phyloP scores from a whole-genome alignment of 805 yeast species.

The Pichia occidentalis region DNA sequence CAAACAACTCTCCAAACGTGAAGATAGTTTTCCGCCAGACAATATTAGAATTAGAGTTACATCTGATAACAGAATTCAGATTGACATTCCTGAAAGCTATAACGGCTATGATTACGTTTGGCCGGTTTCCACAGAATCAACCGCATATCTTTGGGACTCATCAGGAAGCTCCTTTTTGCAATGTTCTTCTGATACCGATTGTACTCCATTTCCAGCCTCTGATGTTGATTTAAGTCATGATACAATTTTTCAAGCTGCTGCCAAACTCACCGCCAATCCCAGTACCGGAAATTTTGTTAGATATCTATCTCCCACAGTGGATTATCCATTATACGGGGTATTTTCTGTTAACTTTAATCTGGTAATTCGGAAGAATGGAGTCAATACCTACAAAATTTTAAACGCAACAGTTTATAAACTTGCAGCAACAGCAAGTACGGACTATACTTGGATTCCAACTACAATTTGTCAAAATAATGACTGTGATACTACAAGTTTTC shows the following conservation, averaged over 20 bases:
- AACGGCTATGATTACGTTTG: slow-evolving; percentile 5
- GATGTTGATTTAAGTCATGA: slow-evolving; percentile 1
- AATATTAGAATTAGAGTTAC: slow-evolving; percentile 3
- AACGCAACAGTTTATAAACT: slow-evolving; percentile 8
- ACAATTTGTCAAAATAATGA: slow-evolving; percentile 10
- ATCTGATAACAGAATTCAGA: slow-evolving; percentile 6
- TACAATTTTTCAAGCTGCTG: slow-evolving; percentile 13
- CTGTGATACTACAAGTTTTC: slow-evolving; percentile 12
- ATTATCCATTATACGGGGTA: slow-evolving; percentile 11
- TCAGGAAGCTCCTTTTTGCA: slow-evolving; percentile 4
- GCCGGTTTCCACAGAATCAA: slow-evolving; percentile 3
- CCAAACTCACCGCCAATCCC: slow-evolving; percentile 2
- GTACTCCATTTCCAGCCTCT: slow-evolving; percentile 3
- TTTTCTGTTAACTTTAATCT: slow-evolving; percentile 5
- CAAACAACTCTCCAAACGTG: no score
- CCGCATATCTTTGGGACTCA: slow-evolving; percentile 8
- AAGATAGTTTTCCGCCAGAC: background rate
- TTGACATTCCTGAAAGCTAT: slow-evolving; percentile 14
- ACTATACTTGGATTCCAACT: slow-evolving; percentile 10
- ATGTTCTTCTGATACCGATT: slow-evolving; percentile 10
- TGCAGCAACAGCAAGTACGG: slow-evolving; percentile 1
- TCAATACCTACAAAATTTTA: background rate
- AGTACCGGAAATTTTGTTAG: slow-evolving; percentile 9
- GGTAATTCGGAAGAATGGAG: background rate
- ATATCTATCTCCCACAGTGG: slow-evolving; percentile 9